Evolutionary conservation across 257 asterid species (phyloP), one percentile per base, ranked within the genome.

Genomic region (Solanum gracilifrons): DNA sequence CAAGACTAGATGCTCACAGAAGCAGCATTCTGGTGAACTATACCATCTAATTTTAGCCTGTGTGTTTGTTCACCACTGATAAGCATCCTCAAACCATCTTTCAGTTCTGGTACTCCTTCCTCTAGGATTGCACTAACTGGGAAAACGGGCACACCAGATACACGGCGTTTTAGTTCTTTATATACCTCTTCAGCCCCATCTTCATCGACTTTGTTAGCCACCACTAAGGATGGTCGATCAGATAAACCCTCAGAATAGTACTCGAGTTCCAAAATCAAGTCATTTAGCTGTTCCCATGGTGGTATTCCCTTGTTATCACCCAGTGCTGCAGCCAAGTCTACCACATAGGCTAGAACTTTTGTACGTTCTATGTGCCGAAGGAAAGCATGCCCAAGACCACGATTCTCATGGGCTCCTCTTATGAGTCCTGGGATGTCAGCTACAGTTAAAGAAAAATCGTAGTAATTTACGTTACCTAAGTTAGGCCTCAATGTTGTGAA

Each of bases 401-500:
- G 94, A 87, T 97, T 95, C 69, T 95, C 95, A 74, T 97, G 99
- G 20, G 99, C 99, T 58, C 98, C 99, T 48, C 92, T 90, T 83
- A 95, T 93, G 25, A 97, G 96, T 7, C 99, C 99, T 0, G 99
- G 98, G 87, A 97, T 96, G 86, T 97, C 99, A 0, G 99, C 98
- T 86, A 97, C 97, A 6, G 98, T 96, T 39, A 95, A 92, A 37
- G 97, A 93, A 37, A 97, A 88, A 87, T 97, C 99, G 0, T 92
- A 93, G 29, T 92, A 94, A 86, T 90, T 91, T 79, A 97, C 74
- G 86, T 94, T 95, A 21, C 99, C 99, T 41, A 97, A 87, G 79
- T 97, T 97, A 48, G 99, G 99, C 91, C 99, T 91, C 80, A 97
- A 89, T 5, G 99, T 97, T 43, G 99, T 97, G 96, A 97, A 96